A percentile compares a stretch with the other conserved stretches of the same genome.
Conservation (phyloP, 2,329 filamentous ascomycete species). For the Aspergillus sp. region DNA sequence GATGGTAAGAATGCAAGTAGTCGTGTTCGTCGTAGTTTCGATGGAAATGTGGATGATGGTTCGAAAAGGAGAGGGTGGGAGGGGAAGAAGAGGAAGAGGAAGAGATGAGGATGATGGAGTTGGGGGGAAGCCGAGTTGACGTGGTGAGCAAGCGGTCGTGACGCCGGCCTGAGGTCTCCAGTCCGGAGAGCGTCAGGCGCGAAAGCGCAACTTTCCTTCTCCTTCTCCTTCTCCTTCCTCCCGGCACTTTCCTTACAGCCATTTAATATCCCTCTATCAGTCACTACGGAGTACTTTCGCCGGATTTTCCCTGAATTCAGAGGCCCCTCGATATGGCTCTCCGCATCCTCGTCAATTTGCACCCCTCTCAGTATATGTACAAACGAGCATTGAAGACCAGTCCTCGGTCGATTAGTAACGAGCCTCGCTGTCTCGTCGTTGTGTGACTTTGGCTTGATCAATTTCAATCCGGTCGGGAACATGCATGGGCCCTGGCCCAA, state of each 20-base stretch:
- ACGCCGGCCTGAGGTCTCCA: constrained; percentile 23
- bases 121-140: constrained; percentile 16
- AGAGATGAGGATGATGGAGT: constrained; percentile 9
- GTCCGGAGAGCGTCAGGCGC: constrained; percentile 37
- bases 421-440: neutral
- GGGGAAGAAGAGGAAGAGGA: constrained; percentile 12
- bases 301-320: neutral
- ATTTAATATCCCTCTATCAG: neutral
- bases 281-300: neutral
- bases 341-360: neutral
- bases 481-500: neutral
- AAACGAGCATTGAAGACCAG: neutral
- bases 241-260: neutral
- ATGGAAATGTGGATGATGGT: neutral
- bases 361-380: neutral
- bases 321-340: neutral
- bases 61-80: constrained; percentile 7
- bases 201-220: constrained; percentile 29
- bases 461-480: neutral
- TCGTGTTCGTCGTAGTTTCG: constrained; percentile 4
- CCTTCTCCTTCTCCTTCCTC: constrained; percentile 7
- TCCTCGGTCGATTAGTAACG: neutral
- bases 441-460: neutral
- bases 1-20: constrained; percentile 6
- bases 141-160: constrained; percentile 29